A percentile compares a stretch with the other conserved stretches of the same genome.
These are phyloP conservation scores for Phialophora expanda DNA, from an alignment of 2,329 filamentous ascomycete genomes.

Conservation along the genomic window DNA sequence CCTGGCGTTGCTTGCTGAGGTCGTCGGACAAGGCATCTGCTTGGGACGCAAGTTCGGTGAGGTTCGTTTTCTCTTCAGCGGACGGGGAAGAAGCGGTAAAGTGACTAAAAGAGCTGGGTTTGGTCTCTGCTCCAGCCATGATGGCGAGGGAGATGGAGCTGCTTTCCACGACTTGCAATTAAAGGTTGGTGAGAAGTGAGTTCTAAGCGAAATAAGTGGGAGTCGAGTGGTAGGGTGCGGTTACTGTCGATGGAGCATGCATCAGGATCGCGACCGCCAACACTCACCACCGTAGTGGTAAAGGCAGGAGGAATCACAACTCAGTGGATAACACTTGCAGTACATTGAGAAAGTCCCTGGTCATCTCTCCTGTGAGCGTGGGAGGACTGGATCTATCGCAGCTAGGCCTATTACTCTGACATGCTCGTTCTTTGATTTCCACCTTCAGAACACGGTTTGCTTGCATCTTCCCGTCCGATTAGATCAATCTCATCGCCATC, in stretches of 20 bases:
- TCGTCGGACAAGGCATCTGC: conserved; percentile 31
- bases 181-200: neutral
- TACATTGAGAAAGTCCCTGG: neutral
- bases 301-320: neutral
- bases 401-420: neutral
- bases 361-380: neutral
- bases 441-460: neutral
- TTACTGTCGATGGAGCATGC: neutral
- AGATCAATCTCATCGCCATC: neutral
- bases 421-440: neutral
- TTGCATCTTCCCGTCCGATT: neutral
- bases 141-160: neutral
- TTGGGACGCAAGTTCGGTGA: conserved; percentile 25
- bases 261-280: neutral
- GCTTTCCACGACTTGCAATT: neutral
- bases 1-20: conserved; percentile 28
- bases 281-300: neutral
- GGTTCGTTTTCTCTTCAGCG: neutral
- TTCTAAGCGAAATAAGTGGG: neutral
- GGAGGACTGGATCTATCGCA: neutral
- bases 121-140: neutral
- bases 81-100: neutral
- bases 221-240: neutral
- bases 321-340: neutral
- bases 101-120: neutral